Base-by-base conservation (phyloP, 306 rosid species). In the Dalbergia oliveri region DNA sequence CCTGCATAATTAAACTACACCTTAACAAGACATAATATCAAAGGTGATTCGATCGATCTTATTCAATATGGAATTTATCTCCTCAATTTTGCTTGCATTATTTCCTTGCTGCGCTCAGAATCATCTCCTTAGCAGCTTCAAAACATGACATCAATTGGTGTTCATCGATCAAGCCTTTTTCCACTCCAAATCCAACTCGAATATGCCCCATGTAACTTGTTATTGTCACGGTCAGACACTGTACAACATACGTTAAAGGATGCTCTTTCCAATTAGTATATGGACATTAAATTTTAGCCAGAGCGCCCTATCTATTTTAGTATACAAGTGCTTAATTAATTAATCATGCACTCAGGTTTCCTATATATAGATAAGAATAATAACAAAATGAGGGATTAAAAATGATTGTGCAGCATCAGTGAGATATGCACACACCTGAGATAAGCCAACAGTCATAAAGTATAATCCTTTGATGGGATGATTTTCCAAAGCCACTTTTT, bases 401-500 rank as follows among this genome's bases (percentile, higher is more conserved):
- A 37, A 37, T 37, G 5, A 37, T 37, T 43, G 49, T 2, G 9
- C 63, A 57, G 4, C 14, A 64, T 18, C 16, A 2, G 31, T 44
- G 13, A 2, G 26, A 50, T 44, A 16, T 2, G 11, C 12, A 76
- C 47, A 31, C 7, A 78, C 82, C 82, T 79, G 77, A 33, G 61
- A 44, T 13, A 59, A 69, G 45, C 82, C 82, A 59, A 45, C 82
- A 45, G 82, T 79, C 62, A 45, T 45, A 35, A 69, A 79, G 63
- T 79, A 69, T 0, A 69, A 8, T 34, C 88, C 87, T 75, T 86
- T 84, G 26, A 76, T 35, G 0, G 88, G 83, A 26, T 84, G 88
- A 67, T 84, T 53, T 9, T 18, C 72, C 72, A 79, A 5, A 70
- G 93, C 69, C 84, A 86, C 39, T 37, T 86, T 69, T 35, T 90